Evolutionary conservation across 2,329 filamentous ascomycete genomes (phyloP).

Genomic region (Nigrospora sphaerica): DNA sequence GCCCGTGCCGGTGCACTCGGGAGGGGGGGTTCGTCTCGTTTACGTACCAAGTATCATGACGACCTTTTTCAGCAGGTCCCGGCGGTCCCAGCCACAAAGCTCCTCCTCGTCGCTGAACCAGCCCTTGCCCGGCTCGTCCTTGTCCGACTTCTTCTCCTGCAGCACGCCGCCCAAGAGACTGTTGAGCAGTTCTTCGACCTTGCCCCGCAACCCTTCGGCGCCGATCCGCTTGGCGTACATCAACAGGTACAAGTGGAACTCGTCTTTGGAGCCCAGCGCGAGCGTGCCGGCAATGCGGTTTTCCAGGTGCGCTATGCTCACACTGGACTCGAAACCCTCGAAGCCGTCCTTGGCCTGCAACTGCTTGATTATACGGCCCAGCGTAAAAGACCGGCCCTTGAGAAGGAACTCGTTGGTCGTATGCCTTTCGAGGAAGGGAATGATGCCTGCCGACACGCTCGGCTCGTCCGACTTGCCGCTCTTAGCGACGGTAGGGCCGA

Average conservation of each 20-base stretch:
- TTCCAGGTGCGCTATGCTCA: conserved; percentile 91
- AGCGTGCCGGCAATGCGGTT: conserved; percentile 87
- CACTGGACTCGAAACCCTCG: conserved; percentile 82
- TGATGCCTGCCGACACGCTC: conserved; percentile 80
- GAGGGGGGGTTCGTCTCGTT: conserved; percentile 7
- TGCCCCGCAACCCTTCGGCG: conserved; percentile 76
- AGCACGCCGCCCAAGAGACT: conserved; percentile 68
- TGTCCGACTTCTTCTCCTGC: conserved; percentile 46
- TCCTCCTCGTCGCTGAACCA: conserved; percentile 63
- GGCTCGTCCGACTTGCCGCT: conserved; percentile 40
- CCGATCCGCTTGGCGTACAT: conserved; percentile 98
- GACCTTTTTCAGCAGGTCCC: conserved; percentile 81
- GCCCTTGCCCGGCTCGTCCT: conserved; percentile 40
- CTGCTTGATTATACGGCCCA: conserved; percentile 86
- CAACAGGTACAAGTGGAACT: conserved; percentile 90
- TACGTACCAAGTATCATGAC: conserved; percentile 83
- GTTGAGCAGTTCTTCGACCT: conserved; percentile 88
- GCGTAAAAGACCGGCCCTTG: conserved; percentile 82
- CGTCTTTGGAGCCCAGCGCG: conserved; percentile 77
- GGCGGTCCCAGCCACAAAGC: conserved; percentile 86
- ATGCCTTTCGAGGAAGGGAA: conserved; percentile 87
- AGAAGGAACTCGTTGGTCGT: conserved; percentile 90
- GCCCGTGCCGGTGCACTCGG: conserved; percentile 22
- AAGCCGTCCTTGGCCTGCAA: conserved; percentile 84
- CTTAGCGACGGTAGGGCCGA: conserved; percentile 47